Percentiles rank a stretch among this genome's conserved stretches.
Conservation (phyloP, 352 stramenopile genomes). For the Blastocystis sp. region DNA sequence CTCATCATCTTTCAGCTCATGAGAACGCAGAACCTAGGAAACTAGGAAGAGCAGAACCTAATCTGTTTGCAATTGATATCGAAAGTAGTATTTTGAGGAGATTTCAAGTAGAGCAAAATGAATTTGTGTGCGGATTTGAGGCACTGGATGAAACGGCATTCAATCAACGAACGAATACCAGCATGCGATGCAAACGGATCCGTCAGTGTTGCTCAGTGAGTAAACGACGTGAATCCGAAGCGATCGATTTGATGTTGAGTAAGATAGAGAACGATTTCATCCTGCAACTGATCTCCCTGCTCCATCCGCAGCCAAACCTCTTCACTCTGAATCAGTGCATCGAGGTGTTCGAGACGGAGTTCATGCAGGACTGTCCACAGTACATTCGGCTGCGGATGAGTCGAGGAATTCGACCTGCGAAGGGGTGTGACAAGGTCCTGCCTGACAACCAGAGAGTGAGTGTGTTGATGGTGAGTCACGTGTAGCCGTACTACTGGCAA, state of each 20-base stretch:
- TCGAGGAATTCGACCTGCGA: background rate
- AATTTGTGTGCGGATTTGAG: background rate
- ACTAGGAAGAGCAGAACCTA: background rate
- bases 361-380: background rate
- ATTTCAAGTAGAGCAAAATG: constrained; percentile 2
- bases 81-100: background rate
- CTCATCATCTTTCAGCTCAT: background rate
- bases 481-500: constrained; percentile 40
- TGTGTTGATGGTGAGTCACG: background rate
- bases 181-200: constrained; percentile 9
- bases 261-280: constrained; percentile 7
- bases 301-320: background rate
- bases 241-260: background rate
- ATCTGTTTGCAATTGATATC: background rate
- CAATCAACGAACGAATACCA: constrained; percentile 15
- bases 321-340: background rate
- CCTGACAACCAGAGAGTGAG: constrained; percentile 12
- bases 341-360: background rate
- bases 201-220: background rate
- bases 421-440: background rate
- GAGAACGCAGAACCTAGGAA: background rate
- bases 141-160: background rate
- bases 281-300: background rate
- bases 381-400: background rate
- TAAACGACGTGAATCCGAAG: background rate